Base-by-base conservation (phyloP, 169 alveolate species). In the Amoebophrya sp. region DNA sequence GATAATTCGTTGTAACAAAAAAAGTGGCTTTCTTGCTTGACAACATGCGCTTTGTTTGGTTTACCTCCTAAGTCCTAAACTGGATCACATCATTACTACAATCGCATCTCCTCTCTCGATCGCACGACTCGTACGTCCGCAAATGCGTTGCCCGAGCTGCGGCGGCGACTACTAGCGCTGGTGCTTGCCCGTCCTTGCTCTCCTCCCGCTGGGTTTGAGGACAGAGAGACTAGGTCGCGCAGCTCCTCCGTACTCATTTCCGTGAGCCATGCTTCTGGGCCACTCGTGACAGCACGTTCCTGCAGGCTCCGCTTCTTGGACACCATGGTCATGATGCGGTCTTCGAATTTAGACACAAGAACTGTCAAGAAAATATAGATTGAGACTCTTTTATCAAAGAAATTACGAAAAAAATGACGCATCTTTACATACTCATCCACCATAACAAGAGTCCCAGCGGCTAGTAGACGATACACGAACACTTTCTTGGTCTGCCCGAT, bases 401-500 rank as follows among this genome's bases (percentile, higher is more conserved):
- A n/a, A n/a, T n/a, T n/a, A n/a, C n/a, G n/a, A n/a, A n/a, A n/a
- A n/a, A n/a, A n/a, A n/a, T n/a, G n/a, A n/a, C n/a, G n/a, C n/a
- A n/a, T n/a, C n/a, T n/a, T n/a, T n/a, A n/a, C n/a, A n/a, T n/a
- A n/a, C n/a, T n/a, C n/a, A n/a, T n/a, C n/a, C n/a, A n/a, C n/a
- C n/a, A n/a, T n/a, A n/a, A n/a, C n/a, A n/a, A n/a, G 96, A 0
- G 98, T 96, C 83, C 95, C 95, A 54, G 94, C 95, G n/a, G 97
- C 95, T 38, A 96, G 94, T 89, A 97, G 94, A 40, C 97, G 94
- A 41, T 94, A 91, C 41, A 97, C 97, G 40, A 95, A 93, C 29
- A 96, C 98, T 36, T 91, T 92, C 92, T 96, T 97, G n/a, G 95
- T 94, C 93, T 97, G 96, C 12, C 98, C 98, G 78, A 97, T 95